Evolutionary conservation across 257 asterid genomes (phyloP).

Genomic region (Solanum virginianum): DNA sequence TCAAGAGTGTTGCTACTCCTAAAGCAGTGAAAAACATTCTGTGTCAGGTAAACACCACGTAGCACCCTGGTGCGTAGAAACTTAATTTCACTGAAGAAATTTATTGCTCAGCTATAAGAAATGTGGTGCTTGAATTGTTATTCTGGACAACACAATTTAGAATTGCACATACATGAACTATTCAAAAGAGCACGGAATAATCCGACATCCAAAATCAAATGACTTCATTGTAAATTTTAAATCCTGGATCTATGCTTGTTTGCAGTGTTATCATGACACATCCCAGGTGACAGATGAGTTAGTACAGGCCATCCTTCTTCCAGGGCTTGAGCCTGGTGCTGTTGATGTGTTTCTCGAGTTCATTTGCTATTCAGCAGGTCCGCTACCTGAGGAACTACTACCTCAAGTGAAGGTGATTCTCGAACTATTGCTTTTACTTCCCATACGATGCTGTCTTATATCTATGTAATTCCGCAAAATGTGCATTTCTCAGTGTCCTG

Average conservation of each 20-base stretch:
- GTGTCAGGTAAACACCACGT: conserved; percentile 46
- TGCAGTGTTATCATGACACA: conserved; percentile 78
- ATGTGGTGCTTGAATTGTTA: not conserved
- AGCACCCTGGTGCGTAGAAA: not conserved
- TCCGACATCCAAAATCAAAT: not conserved
- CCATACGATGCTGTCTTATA: not conserved
- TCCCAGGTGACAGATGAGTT: conserved; percentile 92
- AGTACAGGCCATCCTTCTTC: conserved; percentile 71
- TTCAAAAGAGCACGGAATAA: not conserved
- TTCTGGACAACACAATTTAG: not conserved
- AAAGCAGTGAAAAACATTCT: conserved; percentile 78
- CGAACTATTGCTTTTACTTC: not conserved
- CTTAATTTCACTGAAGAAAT: not conserved
- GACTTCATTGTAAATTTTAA: not conserved
- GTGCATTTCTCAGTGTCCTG: conserved; percentile 54
- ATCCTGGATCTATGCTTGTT: too few relatives aligned
- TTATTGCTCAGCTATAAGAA: not conserved
- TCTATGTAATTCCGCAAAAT: not conserved
- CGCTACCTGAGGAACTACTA: conserved; percentile 87
- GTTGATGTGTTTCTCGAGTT: conserved; percentile 94
- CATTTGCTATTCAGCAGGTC: conserved; percentile 93
- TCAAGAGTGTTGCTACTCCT: conserved; percentile 63
- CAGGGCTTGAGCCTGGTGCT: conserved; percentile 91
- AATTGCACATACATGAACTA: not conserved
- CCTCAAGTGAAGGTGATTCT: conserved; percentile 72